A percentile compares a stretch with the other conserved stretches of the same genome.
These are phyloP conservation scores for Echites panduratus DNA, from an alignment of 257 asterid genomes.

Conservation along the genomic window DNA sequence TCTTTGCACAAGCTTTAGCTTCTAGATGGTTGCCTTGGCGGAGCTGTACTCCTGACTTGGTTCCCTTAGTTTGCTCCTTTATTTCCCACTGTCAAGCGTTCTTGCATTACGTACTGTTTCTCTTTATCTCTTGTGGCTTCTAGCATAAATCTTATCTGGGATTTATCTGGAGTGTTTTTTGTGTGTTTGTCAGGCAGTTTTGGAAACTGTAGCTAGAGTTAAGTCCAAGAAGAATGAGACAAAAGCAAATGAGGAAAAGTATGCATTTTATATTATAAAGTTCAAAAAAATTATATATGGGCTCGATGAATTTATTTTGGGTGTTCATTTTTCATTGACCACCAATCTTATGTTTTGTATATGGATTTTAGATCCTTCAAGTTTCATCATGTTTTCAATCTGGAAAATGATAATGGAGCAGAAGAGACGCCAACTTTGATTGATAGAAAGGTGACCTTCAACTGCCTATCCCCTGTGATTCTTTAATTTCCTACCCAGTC, in stretches of 20 bases:
- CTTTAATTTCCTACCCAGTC: neutral
- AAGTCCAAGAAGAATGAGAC: conserved; percentile 95
- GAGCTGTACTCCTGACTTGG: neutral
- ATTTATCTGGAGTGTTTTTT: neutral
- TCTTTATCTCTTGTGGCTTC: neutral
- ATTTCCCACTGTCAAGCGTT: neutral
- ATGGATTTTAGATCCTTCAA: conserved; percentile 58
- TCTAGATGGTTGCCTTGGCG: neutral
- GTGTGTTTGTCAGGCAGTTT: conserved; percentile 59
- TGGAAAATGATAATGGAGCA: conserved; percentile 95
- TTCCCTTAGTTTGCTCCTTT: neutral
- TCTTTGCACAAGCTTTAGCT: neutral
- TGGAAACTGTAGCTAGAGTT: conserved; percentile 99
- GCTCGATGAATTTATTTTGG: conserved; percentile 9
- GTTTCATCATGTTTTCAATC: conserved; percentile 80
- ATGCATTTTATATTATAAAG: conserved; percentile 10
- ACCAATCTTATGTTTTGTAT: conserved; percentile 12
- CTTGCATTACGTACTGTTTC: neutral
- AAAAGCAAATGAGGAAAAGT: conserved; percentile 82
- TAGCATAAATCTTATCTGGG: neutral
- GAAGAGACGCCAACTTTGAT: conserved; percentile 97
- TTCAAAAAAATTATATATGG: conserved; percentile 7
- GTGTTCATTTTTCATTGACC: conserved; percentile 14
- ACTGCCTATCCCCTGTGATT: neutral
- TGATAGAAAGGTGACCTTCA: conserved; percentile 77